Percentiles rank a stretch among this genome's conserved stretches.
These are phyloP conservation scores for Grigorovia humatica DNA, from an alignment of 805 yeast genomes.

Conservation along the genomic window DNA sequence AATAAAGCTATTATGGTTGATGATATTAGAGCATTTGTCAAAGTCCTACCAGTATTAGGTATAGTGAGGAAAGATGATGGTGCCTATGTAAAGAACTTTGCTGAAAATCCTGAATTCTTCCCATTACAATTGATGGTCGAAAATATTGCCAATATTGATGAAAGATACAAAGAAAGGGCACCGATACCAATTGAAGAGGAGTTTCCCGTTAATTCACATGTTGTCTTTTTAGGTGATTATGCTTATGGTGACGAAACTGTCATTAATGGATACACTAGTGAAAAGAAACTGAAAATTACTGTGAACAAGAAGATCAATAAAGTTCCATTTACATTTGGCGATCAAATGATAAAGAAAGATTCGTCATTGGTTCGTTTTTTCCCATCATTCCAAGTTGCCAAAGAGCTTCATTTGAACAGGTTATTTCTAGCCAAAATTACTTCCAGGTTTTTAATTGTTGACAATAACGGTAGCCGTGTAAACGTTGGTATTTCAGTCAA, in stretches of 20 bases:
- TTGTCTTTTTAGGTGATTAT: slow-evolving; percentile 71
- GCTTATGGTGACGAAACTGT: slow-evolving; percentile 78
- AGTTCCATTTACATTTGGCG: slow-evolving; percentile 58
- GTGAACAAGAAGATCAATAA: slow-evolving; percentile 40
- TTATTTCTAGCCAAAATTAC: slow-evolving; percentile 69
- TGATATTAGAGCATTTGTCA: slow-evolving; percentile 45
- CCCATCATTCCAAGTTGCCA: slow-evolving; percentile 57
- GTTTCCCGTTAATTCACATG: slow-evolving; percentile 63
- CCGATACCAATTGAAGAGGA: slow-evolving; percentile 75
- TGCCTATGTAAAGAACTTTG: slow-evolving; percentile 65
- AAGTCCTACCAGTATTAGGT: slow-evolving; percentile 72
- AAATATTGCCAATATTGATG: slow-evolving; percentile 60
- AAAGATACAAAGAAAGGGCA: slow-evolving; percentile 57
- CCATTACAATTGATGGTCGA: slow-evolving; percentile 82
- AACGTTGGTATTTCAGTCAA: slow-evolving; percentile 81
- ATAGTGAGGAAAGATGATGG: slow-evolving; percentile 60
- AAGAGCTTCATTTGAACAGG: slow-evolving; percentile 45
- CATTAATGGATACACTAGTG: slow-evolving; percentile 48
- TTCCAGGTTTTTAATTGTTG: slow-evolving; percentile 54
- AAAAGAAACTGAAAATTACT: slow-evolving; percentile 37
- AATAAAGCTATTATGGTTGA: slow-evolving; percentile 56
- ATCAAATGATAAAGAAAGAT: slow-evolving; percentile 49
- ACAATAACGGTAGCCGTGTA: slow-evolving; percentile 38
- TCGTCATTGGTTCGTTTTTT: slow-evolving; percentile 44
- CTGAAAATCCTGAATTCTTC: slow-evolving; percentile 40